Evolutionary conservation across 129 eudicot genomes (phyloP).

Genomic region (Centrapalus pauciflorus): DNA sequence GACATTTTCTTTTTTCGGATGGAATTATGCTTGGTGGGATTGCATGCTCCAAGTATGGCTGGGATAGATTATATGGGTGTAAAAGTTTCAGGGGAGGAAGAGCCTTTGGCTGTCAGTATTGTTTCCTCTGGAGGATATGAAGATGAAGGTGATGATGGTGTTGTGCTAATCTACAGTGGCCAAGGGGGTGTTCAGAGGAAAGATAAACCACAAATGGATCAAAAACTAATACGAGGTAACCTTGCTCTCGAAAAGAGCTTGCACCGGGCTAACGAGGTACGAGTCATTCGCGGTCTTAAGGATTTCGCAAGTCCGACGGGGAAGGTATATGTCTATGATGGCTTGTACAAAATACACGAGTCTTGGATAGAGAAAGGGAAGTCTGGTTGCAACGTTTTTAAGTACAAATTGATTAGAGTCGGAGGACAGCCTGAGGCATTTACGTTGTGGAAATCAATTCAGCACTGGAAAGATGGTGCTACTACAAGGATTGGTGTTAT

Average conservation of each 20-base stretch:
- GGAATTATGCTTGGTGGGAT: conserved; percentile 63
- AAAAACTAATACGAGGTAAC: conserved; percentile 70
- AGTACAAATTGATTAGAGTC: conserved; percentile 50
- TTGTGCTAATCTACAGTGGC: conserved; percentile 58
- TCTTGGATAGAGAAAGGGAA: conserved; percentile 75
- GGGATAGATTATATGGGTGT: conserved; percentile 76
- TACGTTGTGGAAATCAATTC: conserved; percentile 57
- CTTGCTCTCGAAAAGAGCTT: conserved; percentile 66
- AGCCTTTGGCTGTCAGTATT: conserved; percentile 72
- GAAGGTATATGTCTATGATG: conserved; percentile 70
- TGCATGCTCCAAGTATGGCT: conserved; percentile 68
- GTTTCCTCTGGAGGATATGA: conserved; percentile 74
- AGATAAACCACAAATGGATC: conserved; percentile 46
- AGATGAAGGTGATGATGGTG: conserved; percentile 61
- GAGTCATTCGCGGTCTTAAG: conserved; percentile 62
- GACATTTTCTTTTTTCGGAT: conserved; percentile 73
- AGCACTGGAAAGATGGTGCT: conserved; percentile 57
- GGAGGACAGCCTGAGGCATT: conserved; percentile 65
- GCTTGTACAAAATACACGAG: conserved; percentile 57
- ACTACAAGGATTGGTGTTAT: conserved; percentile 42
- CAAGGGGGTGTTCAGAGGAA: conserved; percentile 66
- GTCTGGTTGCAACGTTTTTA: conserved; percentile 60
- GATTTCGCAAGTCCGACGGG: conserved; percentile 29
- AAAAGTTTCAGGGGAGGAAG: conserved; percentile 42
- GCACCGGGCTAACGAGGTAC: conserved; percentile 56